Evolutionary conservation across 768 basidiomycete species (phyloP).

Genomic region (Suillus fuscotomentosus): DNA sequence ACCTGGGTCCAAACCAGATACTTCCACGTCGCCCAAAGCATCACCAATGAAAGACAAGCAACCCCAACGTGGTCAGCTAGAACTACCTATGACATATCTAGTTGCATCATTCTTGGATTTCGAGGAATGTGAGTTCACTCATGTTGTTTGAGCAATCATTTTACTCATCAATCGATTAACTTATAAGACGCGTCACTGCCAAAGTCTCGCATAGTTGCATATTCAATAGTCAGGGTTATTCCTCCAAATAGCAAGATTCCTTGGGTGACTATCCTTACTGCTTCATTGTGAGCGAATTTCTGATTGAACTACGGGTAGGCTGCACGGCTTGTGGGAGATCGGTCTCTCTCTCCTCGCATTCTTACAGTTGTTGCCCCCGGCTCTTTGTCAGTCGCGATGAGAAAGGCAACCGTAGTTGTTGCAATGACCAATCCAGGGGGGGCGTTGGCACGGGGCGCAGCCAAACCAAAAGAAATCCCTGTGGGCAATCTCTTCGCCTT

Average conservation of each 20-base stretch:
- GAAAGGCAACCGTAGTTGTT: constrained; percentile 39
- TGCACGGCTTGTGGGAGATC: constrained; percentile 29
- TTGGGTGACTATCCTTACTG: constrained; percentile 38
- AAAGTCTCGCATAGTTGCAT: constrained; percentile 34
- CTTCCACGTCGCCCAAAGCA: constrained; percentile 22
- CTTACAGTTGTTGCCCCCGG: constrained; percentile 45
- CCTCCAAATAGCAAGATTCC: constrained; percentile 23
- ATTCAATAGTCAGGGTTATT: constrained; percentile 32
- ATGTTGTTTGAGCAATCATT: constrained; percentile 24
- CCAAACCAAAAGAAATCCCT: constrained; percentile 35
- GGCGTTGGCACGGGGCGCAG: constrained; percentile 29
- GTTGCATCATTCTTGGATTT: constrained; percentile 57
- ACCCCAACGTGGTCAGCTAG: constrained; percentile 14
- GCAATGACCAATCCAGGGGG: constrained; percentile 51
- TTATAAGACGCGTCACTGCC: constrained; percentile 33
- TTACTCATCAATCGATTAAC: constrained; percentile 34
- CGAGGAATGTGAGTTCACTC: constrained; percentile 49
- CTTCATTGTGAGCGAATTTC: constrained; percentile 23
- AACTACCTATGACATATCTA: constrained; percentile 43
- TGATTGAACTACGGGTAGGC: constrained; percentile 16
- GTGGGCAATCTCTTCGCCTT: constrained; percentile 53
- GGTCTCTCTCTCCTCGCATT: constrained; percentile 43
- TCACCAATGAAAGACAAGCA: constrained; percentile 28
- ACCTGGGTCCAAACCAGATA: constrained; percentile 30
- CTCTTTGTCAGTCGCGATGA: constrained; percentile 24